Evolutionary conservation across 352 stramenopile species (phyloP), one percentile per base, ranked within the genome.

Genomic region (Globisporangium heterothallicum): DNA sequence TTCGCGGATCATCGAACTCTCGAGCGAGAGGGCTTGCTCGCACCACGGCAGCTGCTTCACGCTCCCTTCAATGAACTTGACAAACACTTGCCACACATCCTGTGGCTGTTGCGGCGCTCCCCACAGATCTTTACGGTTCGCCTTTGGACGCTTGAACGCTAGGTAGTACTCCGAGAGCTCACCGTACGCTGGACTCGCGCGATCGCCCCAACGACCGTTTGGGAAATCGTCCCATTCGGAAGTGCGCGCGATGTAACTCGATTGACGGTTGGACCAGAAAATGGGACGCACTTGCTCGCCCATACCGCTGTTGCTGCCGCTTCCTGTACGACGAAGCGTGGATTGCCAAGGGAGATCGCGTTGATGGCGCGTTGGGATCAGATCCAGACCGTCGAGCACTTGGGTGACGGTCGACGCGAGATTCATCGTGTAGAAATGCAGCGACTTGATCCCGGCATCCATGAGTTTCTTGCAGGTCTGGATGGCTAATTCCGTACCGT

Each of bases 201-300:
- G 86, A 68, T 98, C 91, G 50, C 94, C 95, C 95, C 96, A 99
- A 18, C 96, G 78, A 59, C 82, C 94, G 67, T 96, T 99, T 60
- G 76, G 95, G 74, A 98, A 97, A 61, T 98, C 95, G 63, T 98
- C 95, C 96, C 96, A 99, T 53, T 94, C 84, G 56, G 96, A 85
- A 42, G 96, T 99, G 44, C 96, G 73, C 53, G 93, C 86, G 22
- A 99, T 87, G 84, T 99, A 99, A 54, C 85, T 98, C 52, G 96
- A 91, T 45, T 97, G 95, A 16, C 96, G 86, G 68, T 99, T 99
- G 6, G 94, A 97, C 96, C 96, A 99, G 57, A 98, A 98, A 56
- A 99, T 99, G 24, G 96, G 96, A 22, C 96, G 90, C 43, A 98
- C 78, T 55, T 88, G 93, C 61, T 96, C 88, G 6, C 68, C 72